Evolutionary conservation across 495 filamentous ascomycete species (phyloP).

Genomic region (Penicillium samsonianum): DNA sequence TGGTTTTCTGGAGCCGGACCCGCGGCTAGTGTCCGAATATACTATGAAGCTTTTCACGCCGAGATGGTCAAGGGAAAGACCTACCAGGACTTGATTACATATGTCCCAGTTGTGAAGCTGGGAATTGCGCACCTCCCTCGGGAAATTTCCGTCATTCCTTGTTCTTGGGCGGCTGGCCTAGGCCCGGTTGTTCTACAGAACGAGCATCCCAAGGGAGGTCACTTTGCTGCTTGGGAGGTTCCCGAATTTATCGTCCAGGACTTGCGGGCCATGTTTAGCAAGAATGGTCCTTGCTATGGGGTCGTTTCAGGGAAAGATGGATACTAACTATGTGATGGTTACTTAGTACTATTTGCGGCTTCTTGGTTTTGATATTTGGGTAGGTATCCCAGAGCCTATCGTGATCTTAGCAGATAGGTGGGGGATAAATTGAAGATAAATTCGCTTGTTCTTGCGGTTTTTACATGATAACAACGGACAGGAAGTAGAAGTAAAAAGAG

Average conservation of each 20-base stretch:
- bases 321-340: conserved; percentile 15
- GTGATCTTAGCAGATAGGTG: neutral
- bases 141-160: conserved; percentile 54
- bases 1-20: conserved; percentile 59
- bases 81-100: conserved; percentile 18
- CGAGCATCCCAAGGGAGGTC: conserved; percentile 56
- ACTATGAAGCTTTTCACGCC: conserved; percentile 55
- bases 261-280: conserved; percentile 58
- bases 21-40: conserved; percentile 57
- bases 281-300: conserved; percentile 37
- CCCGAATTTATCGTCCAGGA: conserved; percentile 57
- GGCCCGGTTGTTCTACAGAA: conserved; percentile 58
- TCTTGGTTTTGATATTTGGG: neutral
- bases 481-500: neutral
- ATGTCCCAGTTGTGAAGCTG: conserved; percentile 47
- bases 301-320: conserved; percentile 35
- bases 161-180: conserved; percentile 49
- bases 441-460: neutral
- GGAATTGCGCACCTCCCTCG: conserved; percentile 54
- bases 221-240: conserved; percentile 63
- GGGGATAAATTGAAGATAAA: neutral
- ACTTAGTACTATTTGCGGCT: neutral
- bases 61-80: conserved; percentile 7
- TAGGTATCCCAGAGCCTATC: neutral
- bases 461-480: neutral